Evolutionary conservation across 140 eudicot species (phyloP).

Genomic region (Anethum foeniculum): DNA sequence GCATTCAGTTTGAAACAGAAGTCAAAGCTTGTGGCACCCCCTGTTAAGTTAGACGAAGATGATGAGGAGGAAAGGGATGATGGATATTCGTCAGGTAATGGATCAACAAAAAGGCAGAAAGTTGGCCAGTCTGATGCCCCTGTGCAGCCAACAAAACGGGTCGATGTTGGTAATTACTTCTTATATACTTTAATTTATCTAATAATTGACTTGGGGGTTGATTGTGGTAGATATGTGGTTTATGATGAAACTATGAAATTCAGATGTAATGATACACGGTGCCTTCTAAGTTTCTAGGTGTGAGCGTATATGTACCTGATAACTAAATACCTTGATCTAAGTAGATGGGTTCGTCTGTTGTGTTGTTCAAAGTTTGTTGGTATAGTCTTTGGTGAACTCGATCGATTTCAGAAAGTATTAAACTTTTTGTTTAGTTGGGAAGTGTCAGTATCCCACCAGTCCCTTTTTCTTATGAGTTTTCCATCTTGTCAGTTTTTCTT

Average conservation of each 20-base stretch:
- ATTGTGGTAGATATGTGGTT: not conserved
- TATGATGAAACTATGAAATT: not conserved
- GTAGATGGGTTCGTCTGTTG: not conserved
- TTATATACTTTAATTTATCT: conserved; percentile 12
- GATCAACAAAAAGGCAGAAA: conserved; percentile 63
- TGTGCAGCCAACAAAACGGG: conserved; percentile 33
- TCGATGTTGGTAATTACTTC: conserved; percentile 77
- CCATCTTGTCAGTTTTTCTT: not conserved
- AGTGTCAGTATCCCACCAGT: not conserved
- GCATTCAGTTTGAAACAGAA: conserved; percentile 94
- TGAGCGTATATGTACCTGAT: not conserved
- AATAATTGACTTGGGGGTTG: not conserved
- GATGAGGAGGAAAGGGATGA: conserved; percentile 55
- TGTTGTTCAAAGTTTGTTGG: not conserved
- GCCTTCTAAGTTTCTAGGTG: not conserved
- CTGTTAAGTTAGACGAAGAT: conserved; percentile 79
- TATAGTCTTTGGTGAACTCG: not conserved
- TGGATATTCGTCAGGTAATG: conserved; percentile 44
- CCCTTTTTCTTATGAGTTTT: not conserved
- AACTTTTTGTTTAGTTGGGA: not conserved
- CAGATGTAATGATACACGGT: not conserved
- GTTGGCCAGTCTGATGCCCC: conserved; percentile 42
- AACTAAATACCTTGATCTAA: not conserved
- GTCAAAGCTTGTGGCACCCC: conserved; percentile 76
- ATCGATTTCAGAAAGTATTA: not conserved